A percentile compares a stretch with the other conserved stretches of the same genome.
Evolutionary conservation across 225 moss, liverwort and hornwort species (phyloP).

Genomic region (Bryoerythrophyllum caledonicum): DNA sequence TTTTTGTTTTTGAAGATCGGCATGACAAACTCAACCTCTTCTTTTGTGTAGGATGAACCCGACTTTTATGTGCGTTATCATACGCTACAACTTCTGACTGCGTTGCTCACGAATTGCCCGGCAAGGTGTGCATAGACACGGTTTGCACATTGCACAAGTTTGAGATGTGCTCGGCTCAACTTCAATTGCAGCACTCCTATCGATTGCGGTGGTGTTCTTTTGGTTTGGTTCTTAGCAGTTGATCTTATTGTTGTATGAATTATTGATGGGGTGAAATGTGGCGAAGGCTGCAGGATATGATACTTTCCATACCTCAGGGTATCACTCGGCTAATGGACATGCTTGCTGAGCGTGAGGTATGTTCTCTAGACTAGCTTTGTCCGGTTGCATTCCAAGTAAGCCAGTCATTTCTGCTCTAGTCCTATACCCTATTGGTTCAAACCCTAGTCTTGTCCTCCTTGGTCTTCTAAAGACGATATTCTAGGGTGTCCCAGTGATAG

Average conservation of each 20-base stretch:
- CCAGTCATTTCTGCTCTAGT: neutral
- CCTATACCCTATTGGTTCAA: neutral
- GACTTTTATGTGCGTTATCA: conserved; percentile 88
- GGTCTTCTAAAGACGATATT: neutral
- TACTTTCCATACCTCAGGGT: conserved; percentile 79
- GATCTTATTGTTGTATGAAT: conserved; percentile 15
- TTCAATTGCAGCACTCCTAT: conserved; percentile 12
- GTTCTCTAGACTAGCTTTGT: neutral
- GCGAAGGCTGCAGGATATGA: conserved; percentile 87
- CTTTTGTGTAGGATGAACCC: conserved; percentile 58
- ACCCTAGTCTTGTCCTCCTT: conserved; percentile 10
- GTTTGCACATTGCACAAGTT: neutral
- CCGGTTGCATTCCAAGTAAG: conserved; percentile 13
- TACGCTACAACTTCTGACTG: conserved; percentile 72
- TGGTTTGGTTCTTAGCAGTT: conserved; percentile 10
- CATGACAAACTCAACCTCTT: neutral
- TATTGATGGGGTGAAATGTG: conserved; percentile 34
- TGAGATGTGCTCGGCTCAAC: neutral
- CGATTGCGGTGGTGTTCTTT: neutral
- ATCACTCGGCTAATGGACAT: conserved; percentile 85
- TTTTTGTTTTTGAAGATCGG: neutral
- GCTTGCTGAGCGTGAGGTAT: conserved; percentile 86
- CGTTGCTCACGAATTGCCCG: conserved; percentile 76
- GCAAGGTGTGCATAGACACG: conserved; percentile 60
- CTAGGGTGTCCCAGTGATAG: conserved; percentile 46